Evolutionary conservation across 2,329 filamentous ascomycete genomes (phyloP), one percentile per base, ranked within the genome.

Genomic region (Xenoacremonium recifei): DNA sequence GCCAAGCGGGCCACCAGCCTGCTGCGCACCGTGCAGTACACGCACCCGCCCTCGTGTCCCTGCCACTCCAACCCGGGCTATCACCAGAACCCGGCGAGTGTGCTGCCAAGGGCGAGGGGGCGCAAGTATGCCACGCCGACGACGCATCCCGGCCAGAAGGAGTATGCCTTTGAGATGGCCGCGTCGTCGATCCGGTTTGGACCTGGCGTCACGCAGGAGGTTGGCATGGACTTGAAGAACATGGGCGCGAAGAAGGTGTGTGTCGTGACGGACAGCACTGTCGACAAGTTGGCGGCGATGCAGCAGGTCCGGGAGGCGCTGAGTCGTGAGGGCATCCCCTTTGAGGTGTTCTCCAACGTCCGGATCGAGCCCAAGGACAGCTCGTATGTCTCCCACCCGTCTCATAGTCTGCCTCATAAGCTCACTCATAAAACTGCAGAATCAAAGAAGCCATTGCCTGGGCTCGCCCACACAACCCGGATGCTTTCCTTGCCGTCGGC

Each of bases 111-210:
- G 42, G 64, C 59, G 35, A 48, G 59, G 51, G 44, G 65, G 51
- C 64, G 80, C 23, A 72, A 71, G 37, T 83, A 79, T 64, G 90
- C 89, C n/a, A 92, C 89, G 0, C 89, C 91, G 0, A 71, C 86
- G 21, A 59, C 58, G 29, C 51, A 60, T 16, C 70, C 86, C 20
- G 69, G 76, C 7, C 77, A 90, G 59, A 96, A 95, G 64, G 93
- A 99, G 65, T 99, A 99, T 70, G 93, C 93, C 12, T 99, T 99
- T 62, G 93, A 99, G 66, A 95, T 99, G 92, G 93, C 93, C 0
- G 90, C 93, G 2, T 95, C 89, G 1, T 89, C 86, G 20, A 96
- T 99, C 59, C 83, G 93, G 11, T 99, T 97, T 58, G 93, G 93
- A 0, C 89, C 89, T 0, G 93, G 93, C 5, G 87, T 86, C 42